These are phyloP conservation scores for Miscanthus sacchariflorus DNA, from an alignment of 202 grass and related monocot genomes.

Conservation along the genomic window DNA sequence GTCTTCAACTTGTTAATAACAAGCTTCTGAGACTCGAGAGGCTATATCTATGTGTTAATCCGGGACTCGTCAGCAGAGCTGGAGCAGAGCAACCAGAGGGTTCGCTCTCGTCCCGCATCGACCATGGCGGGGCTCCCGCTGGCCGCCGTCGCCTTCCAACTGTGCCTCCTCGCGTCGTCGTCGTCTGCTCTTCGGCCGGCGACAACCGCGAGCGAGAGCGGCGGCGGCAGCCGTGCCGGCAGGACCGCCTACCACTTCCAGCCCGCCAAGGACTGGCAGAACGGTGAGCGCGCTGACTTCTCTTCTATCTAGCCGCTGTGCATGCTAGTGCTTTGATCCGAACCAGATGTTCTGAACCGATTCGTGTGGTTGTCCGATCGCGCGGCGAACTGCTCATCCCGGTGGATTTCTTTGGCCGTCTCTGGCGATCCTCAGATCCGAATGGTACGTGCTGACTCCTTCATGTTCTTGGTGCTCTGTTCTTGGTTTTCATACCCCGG, in stretches of 20 bases:
- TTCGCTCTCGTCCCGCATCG: neutral
- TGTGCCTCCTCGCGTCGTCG: slow-evolving; percentile 43
- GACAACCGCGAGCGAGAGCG: neutral
- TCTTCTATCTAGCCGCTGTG: neutral
- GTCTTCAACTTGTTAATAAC: neutral
- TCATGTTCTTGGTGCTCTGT: neutral
- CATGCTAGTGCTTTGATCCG: neutral
- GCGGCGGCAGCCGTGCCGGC: neutral
- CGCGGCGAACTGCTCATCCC: slow-evolving; percentile 22
- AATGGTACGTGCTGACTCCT: slow-evolving; percentile 56
- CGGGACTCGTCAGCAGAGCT: neutral
- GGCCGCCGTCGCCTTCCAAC: slow-evolving; percentile 28
- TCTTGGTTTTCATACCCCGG: neutral
- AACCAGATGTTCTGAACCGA: neutral
- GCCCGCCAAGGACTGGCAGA: slow-evolving; percentile 76
- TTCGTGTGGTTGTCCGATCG: neutral
- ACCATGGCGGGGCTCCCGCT: slow-evolving; percentile 43
- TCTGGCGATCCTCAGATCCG: slow-evolving; percentile 52
- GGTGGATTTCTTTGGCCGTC: neutral
- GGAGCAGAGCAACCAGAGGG: neutral
- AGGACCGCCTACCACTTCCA: slow-evolving; percentile 81
- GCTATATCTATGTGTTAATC: slow-evolving; percentile 4
- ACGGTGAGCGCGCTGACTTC: slow-evolving; percentile 44
- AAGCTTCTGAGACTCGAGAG: neutral
- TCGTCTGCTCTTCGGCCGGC: neutral